Percentiles rank a stretch among this genome's conserved stretches.
Evolutionary conservation across 768 basidiomycete genomes (phyloP).

Genomic region (Tulasnella sp.): DNA sequence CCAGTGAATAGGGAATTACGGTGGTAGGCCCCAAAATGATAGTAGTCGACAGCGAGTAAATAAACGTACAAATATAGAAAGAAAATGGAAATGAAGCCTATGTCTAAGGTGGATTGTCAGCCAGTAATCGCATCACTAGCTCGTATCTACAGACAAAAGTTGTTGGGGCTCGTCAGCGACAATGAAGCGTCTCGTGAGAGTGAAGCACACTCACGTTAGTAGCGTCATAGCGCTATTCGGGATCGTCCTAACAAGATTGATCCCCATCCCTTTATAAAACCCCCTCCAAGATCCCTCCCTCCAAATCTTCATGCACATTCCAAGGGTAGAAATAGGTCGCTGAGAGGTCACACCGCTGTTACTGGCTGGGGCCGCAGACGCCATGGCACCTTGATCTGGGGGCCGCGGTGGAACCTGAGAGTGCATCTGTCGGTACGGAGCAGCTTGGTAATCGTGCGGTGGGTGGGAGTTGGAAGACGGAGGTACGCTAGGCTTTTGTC

Average conservation of each 20-base stretch:
- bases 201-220: constrained; percentile 61
- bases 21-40: neutral
- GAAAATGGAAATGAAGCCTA: neutral
- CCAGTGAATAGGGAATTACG: neutral
- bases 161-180: constrained; percentile 3
- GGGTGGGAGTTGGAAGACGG: neutral
- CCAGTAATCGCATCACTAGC: constrained; percentile 35
- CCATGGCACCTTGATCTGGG: neutral
- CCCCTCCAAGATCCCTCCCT: constrained; percentile 79
- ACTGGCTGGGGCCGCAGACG: neutral
- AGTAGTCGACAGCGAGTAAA: neutral
- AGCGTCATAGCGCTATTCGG: constrained; percentile 95
- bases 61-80: neutral
- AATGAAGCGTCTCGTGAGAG: constrained; percentile 18
- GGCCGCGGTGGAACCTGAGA: neutral
- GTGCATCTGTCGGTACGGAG: constrained; percentile 42
- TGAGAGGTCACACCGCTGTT: constrained; percentile 43
- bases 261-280: constrained; percentile 87
- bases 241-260: constrained; percentile 90
- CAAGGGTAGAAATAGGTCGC: constrained; percentile 65
- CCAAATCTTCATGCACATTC: constrained; percentile 29
- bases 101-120: neutral
- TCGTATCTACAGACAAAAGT: constrained; percentile 34
- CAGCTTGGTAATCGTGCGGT: constrained; percentile 28
- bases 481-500: constrained; percentile 17